Base-by-base conservation (phyloP, 2,329 filamentous ascomycete genomes). In the Calonectria pteridis region DNA sequence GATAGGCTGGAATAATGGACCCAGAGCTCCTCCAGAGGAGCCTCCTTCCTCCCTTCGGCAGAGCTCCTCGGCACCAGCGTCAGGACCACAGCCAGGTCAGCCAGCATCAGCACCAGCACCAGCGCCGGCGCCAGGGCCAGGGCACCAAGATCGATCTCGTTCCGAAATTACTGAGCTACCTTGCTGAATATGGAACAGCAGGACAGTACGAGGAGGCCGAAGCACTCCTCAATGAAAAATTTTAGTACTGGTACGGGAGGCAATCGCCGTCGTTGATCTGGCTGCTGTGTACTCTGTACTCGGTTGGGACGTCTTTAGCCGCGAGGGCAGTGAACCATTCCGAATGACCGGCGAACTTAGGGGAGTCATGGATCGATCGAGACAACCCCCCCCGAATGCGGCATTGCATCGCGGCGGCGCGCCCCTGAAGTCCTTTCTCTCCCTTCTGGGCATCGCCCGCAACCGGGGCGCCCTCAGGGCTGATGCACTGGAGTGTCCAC, bases 361-460 rank as follows among this genome's bases (percentile, higher is more conserved):
- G 23, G 65, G 33, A 46, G 69, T 50, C 20, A 77, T 74, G 75
- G 76, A 78, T 77, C 73, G 76, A 79, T 78, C 77, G 78, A 77
- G 75, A 73, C 64, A 69, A 72, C 37, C 59, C 64, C 76, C 37
- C 40, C 76, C 40, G 68, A 71, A 74, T 67, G 71, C 76, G 75
- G 74, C 70, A 71, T 28, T 67, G 40, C 55, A 63, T 49, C 46
- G 31, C 73, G 67, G 75, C 74, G 74, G 70, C 53, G 37, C 29
- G 37, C 33, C 65, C 59, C 59, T 23, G 70, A 73, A 67, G 76
- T 59, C 58, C 66, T 65, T 75, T 69, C 69, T 69, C 58, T 43
- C 43, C 23, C 55, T 40, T 14, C 63, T 66, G 37, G 53, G 68
- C 29, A 31, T 68, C 64, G 43, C 68, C 63, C 49, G 37, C 64